A percentile compares a stretch with the other conserved stretches of the same genome.
phyloP scores from a whole-genome alignment of 176 grass and related monocot species.

The Aechmea fasciata region DNA sequence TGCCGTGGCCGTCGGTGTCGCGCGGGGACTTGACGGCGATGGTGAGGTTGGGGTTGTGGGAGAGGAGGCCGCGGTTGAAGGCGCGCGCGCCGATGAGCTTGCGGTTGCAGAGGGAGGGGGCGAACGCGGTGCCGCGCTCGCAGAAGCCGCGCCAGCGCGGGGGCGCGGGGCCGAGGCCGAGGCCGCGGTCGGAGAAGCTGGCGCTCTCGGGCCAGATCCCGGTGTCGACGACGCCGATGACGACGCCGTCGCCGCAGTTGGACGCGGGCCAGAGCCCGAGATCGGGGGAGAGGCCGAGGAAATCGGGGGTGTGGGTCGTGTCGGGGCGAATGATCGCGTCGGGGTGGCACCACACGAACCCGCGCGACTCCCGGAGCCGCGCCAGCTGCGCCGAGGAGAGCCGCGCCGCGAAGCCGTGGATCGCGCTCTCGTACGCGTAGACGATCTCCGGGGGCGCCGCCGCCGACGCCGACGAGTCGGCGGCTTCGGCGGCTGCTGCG shows the following conservation, averaged over 20 bases:
- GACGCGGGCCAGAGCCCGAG: conserved; percentile 29
- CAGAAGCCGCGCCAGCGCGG: conserved; percentile 34
- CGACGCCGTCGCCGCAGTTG: conserved; percentile 37
- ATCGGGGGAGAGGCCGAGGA: conserved; percentile 16
- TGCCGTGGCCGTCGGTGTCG: conserved; percentile 58
- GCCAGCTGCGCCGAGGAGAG: conserved; percentile 20
- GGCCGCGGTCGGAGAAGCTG: conserved; percentile 27
- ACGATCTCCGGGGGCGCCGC: conserved; percentile 6
- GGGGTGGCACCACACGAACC: conserved; percentile 28
- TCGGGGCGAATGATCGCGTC: conserved; percentile 19
- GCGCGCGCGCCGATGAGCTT: conserved; percentile 66
- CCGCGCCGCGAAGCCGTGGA: conserved; percentile 35
- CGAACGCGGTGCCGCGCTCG: conserved; percentile 37
- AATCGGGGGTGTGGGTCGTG: conserved; percentile 44
- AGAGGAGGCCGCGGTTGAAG: conserved; percentile 49
- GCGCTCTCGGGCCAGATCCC: conserved; percentile 45
- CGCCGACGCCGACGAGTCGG: neutral
- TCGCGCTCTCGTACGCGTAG: conserved; percentile 33
- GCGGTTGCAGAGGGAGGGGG: conserved; percentile 41
- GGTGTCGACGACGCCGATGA: conserved; percentile 44
- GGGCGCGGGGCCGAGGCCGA: conserved; percentile 24
- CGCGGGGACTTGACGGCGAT: conserved; percentile 47
- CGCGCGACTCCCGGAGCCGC: conserved; percentile 10
- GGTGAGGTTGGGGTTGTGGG: conserved; percentile 27
- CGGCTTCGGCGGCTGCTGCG: conserved; percentile 1